Evolutionary conservation across 1,284 basidiomycete genomes (phyloP).

Genomic region (Phylloboletellus chloephorus): DNA sequence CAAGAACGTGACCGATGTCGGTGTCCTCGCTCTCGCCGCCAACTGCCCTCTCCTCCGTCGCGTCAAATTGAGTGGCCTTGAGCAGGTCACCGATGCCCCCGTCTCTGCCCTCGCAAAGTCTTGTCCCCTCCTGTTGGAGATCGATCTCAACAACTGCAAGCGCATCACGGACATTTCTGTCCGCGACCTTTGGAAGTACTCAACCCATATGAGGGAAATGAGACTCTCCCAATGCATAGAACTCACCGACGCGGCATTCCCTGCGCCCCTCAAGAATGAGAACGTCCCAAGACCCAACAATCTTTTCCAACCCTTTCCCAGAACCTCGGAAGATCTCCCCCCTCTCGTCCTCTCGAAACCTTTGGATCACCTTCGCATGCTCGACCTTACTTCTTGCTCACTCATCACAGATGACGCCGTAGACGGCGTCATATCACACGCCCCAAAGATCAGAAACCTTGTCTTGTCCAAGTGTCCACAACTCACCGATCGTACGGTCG

Average conservation of each 20-base stretch:
- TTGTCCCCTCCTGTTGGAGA: constrained; percentile 88
- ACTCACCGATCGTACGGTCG: constrained; percentile 83
- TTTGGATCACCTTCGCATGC: constrained; percentile 81
- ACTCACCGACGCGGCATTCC: constrained; percentile 86
- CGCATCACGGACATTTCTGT: constrained; percentile 75
- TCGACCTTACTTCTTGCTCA: constrained; percentile 85
- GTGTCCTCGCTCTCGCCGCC: constrained; percentile 71
- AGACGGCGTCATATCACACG: constrained; percentile 83
- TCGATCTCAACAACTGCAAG: constrained; percentile 86
- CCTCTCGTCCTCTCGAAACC: constrained; percentile 56
- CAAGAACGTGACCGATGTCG: constrained; percentile 73
- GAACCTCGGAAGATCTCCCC: constrained; percentile 44
- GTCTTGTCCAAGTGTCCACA: constrained; percentile 87
- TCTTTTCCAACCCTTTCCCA: constrained; percentile 43
- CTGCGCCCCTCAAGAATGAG: constrained; percentile 50
- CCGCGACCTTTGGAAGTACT: constrained; percentile 80
- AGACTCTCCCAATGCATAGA: constrained; percentile 76
- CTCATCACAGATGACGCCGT: constrained; percentile 84
- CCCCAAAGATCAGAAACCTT: constrained; percentile 88
- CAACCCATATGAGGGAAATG: constrained; percentile 85
- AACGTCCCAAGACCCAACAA: constrained; percentile 40
- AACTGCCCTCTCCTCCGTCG: constrained; percentile 77
- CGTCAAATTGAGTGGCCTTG: constrained; percentile 81
- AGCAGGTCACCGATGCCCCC: constrained; percentile 74
- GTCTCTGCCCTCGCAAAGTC: constrained; percentile 74